Percentiles rank a stretch among this genome's conserved stretches.
Evolutionary conservation across 2,329 filamentous ascomycete species (phyloP).

Genomic region (Tolypocladium album): DNA sequence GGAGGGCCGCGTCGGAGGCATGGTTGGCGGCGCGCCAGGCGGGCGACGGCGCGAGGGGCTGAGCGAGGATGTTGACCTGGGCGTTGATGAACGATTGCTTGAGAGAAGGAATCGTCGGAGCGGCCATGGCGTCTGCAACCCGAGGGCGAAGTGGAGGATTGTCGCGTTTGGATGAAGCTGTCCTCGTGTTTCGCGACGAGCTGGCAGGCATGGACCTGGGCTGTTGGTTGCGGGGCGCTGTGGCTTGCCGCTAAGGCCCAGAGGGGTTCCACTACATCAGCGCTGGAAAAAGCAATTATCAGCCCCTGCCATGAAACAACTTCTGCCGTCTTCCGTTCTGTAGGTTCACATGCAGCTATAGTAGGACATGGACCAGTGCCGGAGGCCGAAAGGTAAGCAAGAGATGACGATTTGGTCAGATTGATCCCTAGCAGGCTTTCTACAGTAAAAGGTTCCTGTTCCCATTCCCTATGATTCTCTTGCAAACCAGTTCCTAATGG

Average conservation of each 20-base stretch:
- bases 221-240: background rate
- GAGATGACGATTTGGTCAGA: too few species aligned
- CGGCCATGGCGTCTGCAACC: background rate
- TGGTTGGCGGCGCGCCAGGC: constrained; percentile 40
- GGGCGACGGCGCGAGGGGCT: constrained; percentile 44
- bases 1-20: constrained; percentile 27
- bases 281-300: too few species aligned
- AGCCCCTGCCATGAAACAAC: too few species aligned
- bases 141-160: background rate
- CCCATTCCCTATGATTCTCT: too few species aligned
- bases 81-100: constrained; percentile 54
- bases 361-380: too few species aligned
- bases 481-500: too few species aligned
- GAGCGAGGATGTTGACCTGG: constrained; percentile 53
- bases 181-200: background rate
- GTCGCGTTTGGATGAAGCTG: background rate
- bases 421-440: too few species aligned
- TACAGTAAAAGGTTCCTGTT: too few species aligned
- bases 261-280: too few species aligned
- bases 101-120: constrained; percentile 46
- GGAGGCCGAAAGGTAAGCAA: too few species aligned
- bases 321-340: too few species aligned
- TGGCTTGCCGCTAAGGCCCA: background rate
- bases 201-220: background rate
- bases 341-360: too few species aligned